Evolutionary conservation across 2,329 filamentous ascomycete genomes (phyloP), one percentile per base, ranked within the genome.

Genomic region (Aspergillus novoparasiticus): DNA sequence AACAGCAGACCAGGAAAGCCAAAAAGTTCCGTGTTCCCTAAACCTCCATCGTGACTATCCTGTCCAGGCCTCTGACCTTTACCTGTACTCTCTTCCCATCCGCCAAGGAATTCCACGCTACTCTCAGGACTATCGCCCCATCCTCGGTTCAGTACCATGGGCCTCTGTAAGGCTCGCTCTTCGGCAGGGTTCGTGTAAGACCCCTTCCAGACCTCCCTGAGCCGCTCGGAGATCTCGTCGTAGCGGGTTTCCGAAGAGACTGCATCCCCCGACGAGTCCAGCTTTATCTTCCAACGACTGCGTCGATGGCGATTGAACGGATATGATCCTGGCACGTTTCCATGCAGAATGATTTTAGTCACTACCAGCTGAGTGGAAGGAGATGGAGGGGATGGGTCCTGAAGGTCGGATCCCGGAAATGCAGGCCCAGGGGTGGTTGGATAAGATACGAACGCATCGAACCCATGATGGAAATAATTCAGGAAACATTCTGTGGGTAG

Each of bases 381-480:
- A 9, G 71, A 70, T 5, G 72, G 73, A 57, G 71, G 69, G 0
- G 70, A 68, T 6, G 72, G 70, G 45, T 78, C 75, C 21, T 71
- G 68, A 26, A 69, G 58, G n/a, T 59, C 74, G 21, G 75, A 82
- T 6, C 83, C 80, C 14, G 89, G 90, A 0, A 90, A 89, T 8
- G 82, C 81, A 26, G 86, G 86, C 0, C 90, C 91, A 4, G 90
- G 83, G 6, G 84, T 75, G 0, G 87, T 87, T 0, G 92, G 90
- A 34, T 89, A 88, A 0, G 94, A 96, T n/a, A 99, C 86, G 6
- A 98, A 84, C 11, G 97, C 86, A 76, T 99, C 95, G 73, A 99
- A 96, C 1, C 95, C 95, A 66, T 97, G 89, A 68, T 94, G 90
- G 75, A 97, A 99, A 76, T 99, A 99, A 76, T 98, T 98, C 79